These are phyloP conservation scores for Primulina tabacum DNA, from an alignment of 257 asterid species.

Conservation along the genomic window DNA sequence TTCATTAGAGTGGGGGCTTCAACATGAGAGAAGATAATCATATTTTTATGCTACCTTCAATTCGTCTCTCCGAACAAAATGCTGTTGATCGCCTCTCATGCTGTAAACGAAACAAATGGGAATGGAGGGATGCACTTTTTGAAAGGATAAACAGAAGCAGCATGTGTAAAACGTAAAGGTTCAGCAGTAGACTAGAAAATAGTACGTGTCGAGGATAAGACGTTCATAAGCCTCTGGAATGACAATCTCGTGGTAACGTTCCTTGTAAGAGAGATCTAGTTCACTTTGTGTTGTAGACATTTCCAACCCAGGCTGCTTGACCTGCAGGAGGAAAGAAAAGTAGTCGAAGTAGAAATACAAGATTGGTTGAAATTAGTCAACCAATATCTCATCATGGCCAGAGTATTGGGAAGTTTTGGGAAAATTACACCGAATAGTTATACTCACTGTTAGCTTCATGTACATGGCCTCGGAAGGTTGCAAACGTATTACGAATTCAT, in stretches of 20 bases:
- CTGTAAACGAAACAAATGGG: constrained; percentile 35
- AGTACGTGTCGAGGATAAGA: constrained; percentile 94
- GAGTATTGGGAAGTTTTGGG: no score
- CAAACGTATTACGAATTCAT: constrained; percentile 91
- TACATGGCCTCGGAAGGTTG: constrained; percentile 98
- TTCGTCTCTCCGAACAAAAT: constrained; percentile 97
- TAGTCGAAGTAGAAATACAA: no score
- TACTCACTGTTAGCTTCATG: constrained; percentile 69
- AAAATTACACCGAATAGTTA: no score
- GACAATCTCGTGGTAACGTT: constrained; percentile 71
- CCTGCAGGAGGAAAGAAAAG: constrained; percentile 44
- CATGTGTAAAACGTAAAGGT: no score
- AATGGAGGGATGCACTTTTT: no score
- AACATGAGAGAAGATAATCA: neutral
- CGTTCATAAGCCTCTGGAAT: constrained; percentile 99
- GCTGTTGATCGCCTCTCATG: constrained; percentile 97
- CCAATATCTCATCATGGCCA: no score
- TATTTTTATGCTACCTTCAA: constrained; percentile 53
- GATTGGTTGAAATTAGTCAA: neutral
- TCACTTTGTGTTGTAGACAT: constrained; percentile 91
- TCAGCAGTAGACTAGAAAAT: neutral
- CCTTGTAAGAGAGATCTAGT: constrained; percentile 81
- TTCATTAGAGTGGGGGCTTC: no score
- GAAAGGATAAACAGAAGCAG: no score
- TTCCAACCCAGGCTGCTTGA: constrained; percentile 94